Evolutionary conservation across 805 yeast genomes (phyloP), one percentile per base, ranked within the genome.

Genomic region (Lipomyces oligophaga): DNA sequence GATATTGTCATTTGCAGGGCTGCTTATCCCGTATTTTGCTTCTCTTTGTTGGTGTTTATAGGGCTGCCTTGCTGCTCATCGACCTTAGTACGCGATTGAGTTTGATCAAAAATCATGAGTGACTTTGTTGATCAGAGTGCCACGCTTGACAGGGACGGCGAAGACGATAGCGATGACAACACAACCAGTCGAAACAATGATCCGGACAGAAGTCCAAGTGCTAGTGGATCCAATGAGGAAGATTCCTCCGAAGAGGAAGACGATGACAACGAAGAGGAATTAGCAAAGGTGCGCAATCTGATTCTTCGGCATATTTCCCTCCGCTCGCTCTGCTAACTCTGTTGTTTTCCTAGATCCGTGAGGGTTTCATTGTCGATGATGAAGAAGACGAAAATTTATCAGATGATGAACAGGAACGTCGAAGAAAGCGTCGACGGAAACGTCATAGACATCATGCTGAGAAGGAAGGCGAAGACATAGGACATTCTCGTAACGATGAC

Each of bases 311-410:
- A 13, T n/a, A 4, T n/a, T 2, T 10, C 34, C 20, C 10, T 27
- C 11, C 3, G 7, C 2, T 10, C 30, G 18, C 11, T 18, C 15
- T n/a, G 16, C 42, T 24, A 36, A 27, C 34, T 18, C 8, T n/a
- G 15, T 7, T 8, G 6, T 20, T 5, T 8, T 15, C 15, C 6
- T 22, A 62, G 63, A 83, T 89, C 34, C 78, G 90, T 38, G 95
- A 88, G 52, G 97, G 96, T 0, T 88, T 90, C 66, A 89, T 90
- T 60, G 97, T 86, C 7, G 96, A 88, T 59, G 96, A 86, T 58
- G 95, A 84, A 48, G 94, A 81, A n/a, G 81, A 74, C 20, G 81
- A 73, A 11, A 80, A 69, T n/a, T 69, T 62, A 3, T 69, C 63
- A 2, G 74, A 64, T 34, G 70, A 52, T n/a, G 65, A 57, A n/a